Evolutionary conservation across 2,329 filamentous ascomycete genomes (phyloP).

Genomic region (Cladosporium oxysporum): DNA sequence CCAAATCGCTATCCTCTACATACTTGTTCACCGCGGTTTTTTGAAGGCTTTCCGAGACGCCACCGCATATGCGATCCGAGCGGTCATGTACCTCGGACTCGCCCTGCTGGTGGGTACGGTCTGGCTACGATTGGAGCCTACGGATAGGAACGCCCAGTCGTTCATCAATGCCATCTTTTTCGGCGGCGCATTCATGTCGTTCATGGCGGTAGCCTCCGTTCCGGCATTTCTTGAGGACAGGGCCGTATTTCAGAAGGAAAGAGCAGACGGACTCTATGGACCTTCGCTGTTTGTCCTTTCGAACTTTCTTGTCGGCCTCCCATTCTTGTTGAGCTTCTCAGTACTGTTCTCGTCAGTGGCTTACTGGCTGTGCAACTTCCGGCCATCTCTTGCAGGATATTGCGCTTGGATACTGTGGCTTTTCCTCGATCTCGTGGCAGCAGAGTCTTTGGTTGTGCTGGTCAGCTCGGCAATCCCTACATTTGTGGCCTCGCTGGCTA

Average conservation of each 20-base stretch:
- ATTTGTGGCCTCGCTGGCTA: constrained; percentile 76
- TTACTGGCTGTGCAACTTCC: constrained; percentile 81
- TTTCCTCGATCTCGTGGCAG: constrained; percentile 79
- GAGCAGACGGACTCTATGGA: constrained; percentile 78
- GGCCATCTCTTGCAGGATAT: constrained; percentile 64
- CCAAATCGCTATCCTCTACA: too few relatives aligned
- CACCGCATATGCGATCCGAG: too few relatives aligned
- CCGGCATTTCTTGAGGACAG: constrained; percentile 81
- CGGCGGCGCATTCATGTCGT: constrained; percentile 54
- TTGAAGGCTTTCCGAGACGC: too few relatives aligned
- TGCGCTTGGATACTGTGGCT: constrained; percentile 81
- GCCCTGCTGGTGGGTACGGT: constrained; percentile 88
- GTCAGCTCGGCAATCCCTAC: constrained; percentile 71
- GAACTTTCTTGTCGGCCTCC: constrained; percentile 80
- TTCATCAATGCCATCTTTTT: constrained; percentile 77
- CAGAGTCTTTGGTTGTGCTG: constrained; percentile 79
- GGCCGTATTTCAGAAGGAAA: constrained; percentile 71
- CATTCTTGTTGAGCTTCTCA: constrained; percentile 77
- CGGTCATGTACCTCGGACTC: constrained; percentile 58
- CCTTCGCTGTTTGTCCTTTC: constrained; percentile 70
- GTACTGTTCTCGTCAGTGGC: constrained; percentile 72
- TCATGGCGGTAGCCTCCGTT: constrained; percentile 72
- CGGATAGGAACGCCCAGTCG: constrained; percentile 74
- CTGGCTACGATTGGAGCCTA: constrained; percentile 70
- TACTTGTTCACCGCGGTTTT: too few relatives aligned